Conservation (phyloP, 2,329 filamentous ascomycete genomes). For the Penicillium sp. region DNA sequence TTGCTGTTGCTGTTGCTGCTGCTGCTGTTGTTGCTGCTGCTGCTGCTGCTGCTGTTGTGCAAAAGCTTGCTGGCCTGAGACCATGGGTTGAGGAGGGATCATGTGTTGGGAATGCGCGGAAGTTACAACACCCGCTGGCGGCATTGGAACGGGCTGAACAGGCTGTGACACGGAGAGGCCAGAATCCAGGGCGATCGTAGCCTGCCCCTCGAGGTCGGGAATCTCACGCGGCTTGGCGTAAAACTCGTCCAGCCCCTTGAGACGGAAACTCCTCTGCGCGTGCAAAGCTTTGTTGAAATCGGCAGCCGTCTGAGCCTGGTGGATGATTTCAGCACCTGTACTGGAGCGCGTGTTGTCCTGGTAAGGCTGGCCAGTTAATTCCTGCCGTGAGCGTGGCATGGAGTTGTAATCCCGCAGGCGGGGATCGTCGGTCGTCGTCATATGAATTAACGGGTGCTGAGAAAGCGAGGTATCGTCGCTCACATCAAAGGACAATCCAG, state of each 20-base stretch:
- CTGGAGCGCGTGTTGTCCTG: slow-evolving; percentile 77
- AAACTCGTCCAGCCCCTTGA: slow-evolving; percentile 70
- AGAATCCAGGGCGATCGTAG: slow-evolving; percentile 28
- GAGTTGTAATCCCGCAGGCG: slow-evolving; percentile 74
- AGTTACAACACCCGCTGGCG: slow-evolving; percentile 30
- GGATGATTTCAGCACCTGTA: slow-evolving; percentile 69
- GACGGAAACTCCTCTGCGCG: slow-evolving; percentile 70
- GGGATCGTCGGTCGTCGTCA: slow-evolving; percentile 69
- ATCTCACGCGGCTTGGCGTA: slow-evolving; percentile 82
- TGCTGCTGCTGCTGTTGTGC: slow-evolving; percentile 61
- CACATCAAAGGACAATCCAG: slow-evolving; percentile 65
- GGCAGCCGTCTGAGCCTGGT: slow-evolving; percentile 79
- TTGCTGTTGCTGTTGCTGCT: slow-evolving; percentile 32
- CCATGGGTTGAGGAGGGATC: slow-evolving; percentile 42
- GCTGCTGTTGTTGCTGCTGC: no score
- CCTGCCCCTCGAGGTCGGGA: slow-evolving; percentile 46
- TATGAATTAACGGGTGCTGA: slow-evolving; percentile 77
- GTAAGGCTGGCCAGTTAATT: slow-evolving; percentile 80
- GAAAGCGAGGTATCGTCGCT: slow-evolving; percentile 55
- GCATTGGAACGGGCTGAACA: slow-evolving; percentile 35
- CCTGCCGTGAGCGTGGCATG: slow-evolving; percentile 80
- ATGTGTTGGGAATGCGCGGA: slow-evolving; percentile 31
- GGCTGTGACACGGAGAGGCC: slow-evolving; percentile 34
- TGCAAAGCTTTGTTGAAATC: slow-evolving; percentile 85
- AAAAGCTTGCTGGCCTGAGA: slow-evolving; percentile 55